Base-by-base conservation (phyloP, 306 rosid genomes). In the Glycine latifolia region DNA sequence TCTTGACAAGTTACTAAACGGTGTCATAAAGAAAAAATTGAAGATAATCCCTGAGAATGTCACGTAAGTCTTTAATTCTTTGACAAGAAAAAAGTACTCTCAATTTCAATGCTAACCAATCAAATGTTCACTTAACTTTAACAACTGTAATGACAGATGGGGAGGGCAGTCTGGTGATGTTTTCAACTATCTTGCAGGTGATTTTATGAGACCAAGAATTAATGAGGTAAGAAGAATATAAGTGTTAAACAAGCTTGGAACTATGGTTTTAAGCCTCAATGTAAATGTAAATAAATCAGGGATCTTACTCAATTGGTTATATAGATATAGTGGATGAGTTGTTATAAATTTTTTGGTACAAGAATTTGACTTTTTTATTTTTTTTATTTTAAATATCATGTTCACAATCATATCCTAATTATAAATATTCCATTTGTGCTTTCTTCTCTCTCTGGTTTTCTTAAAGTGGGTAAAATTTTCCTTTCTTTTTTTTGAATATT, bases 141-240 rank as follows among this genome's bases (percentile, higher is more conserved):
- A 26, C 63, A 81, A 43, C 67, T 26, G 31, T 26, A 79, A 13
- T 76, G 78, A 46, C 86, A 95, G 99, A 79, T 95, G 99, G 99
- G 89, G 90, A 79, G 89, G 81, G 16, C 97, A 95, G 63, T 61
- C 90, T 1, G 60, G 16, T 3, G 0, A 10, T 0, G 99, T 89
- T 5, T 95, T 91, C 46, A 0, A 4, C 3, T 0, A 44, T 12
- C 80, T 95, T 39, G 10, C 8, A 44, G 92, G 88, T 14, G 99
- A 95, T 58, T 95, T 95, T 58, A 95, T 95, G 99, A 95, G 48
- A 58, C 98, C 99, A 53, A 88, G 97, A 82, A 95, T 95, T 62
- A 70, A 80, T 10, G 97, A 91, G 99, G 99, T 91, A 87, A 77
- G 63, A 80, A 56, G 12, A 20, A 13, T 16, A 17, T 7, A 13